A percentile compares a stretch with the other conserved stretches of the same genome.
Evolutionary conservation across 768 basidiomycete genomes (phyloP).

Genomic region (Russula emetica): DNA sequence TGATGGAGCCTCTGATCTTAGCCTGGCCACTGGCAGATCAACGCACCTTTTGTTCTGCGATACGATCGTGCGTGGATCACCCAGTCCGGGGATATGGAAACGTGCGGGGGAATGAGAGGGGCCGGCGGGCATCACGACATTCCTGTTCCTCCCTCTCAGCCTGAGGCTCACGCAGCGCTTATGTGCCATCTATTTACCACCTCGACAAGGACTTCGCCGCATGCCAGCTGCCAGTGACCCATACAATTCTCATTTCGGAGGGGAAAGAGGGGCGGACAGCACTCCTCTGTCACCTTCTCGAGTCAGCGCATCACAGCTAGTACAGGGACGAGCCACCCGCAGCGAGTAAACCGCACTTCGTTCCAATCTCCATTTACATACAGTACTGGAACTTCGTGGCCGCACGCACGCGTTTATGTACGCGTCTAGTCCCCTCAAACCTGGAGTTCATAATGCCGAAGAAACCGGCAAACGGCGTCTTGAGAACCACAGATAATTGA

Average conservation of each 20-base stretch:
- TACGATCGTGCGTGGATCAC: neutral
- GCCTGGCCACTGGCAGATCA: too few species aligned
- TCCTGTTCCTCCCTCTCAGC: neutral
- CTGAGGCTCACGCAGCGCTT: too few species aligned
- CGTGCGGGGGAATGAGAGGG: neutral
- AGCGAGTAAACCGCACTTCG: neutral
- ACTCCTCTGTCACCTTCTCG: neutral
- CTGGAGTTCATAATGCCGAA: neutral
- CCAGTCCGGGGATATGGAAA: neutral
- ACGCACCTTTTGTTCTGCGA: too few species aligned
- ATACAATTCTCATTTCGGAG: neutral
- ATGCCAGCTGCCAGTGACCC: neutral
- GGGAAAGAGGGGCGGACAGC: neutral
- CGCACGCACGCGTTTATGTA: neutral
- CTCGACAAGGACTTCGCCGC: neutral
- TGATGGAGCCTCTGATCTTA: too few species aligned
- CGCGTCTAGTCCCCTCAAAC: neutral
- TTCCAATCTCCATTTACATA: neutral
- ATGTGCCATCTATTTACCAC: too few species aligned
- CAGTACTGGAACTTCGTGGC: conserved; percentile 6
- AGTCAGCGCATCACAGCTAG: neutral
- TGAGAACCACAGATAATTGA: neutral
- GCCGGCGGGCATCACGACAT: neutral
- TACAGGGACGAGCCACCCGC: neutral
- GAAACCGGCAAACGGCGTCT: neutral